phyloP scores from a whole-genome alignment of 192 early-diverging fungal genomes.

The Rhizoclosmatium globosum region DNA sequence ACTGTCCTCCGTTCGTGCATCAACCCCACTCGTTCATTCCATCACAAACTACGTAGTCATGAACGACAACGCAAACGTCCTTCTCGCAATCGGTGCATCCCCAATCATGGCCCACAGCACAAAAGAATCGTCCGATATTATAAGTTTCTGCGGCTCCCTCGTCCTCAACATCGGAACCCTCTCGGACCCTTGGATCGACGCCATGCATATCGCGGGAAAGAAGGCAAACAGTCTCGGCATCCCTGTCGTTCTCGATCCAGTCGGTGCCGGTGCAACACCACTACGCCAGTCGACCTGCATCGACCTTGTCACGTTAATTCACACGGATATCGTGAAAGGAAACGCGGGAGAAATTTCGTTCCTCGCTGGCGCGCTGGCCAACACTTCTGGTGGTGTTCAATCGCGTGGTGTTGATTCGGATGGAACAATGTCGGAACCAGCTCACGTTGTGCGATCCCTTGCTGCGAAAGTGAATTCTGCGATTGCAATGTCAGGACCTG shows the following conservation, averaged over 20 bases:
- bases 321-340: constrained; percentile 80
- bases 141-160: constrained; percentile 39
- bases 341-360: constrained; percentile 85
- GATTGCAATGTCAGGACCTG: constrained; percentile 79
- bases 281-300: constrained; percentile 61
- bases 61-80: constrained; percentile 86
- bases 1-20: constrained; percentile 46
- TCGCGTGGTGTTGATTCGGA: constrained; percentile 81
- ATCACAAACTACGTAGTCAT: constrained; percentile 89
- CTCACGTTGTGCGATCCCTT: constrained; percentile 56
- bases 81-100: constrained; percentile 54
- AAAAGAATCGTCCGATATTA: constrained; percentile 70
- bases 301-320: constrained; percentile 60
- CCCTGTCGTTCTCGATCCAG: constrained; percentile 81
- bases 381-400: constrained; percentile 41
- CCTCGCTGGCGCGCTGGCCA: constrained; percentile 57
- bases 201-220: constrained; percentile 62
- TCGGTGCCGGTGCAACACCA: constrained; percentile 77
- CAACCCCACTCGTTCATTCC: constrained; percentile 78
- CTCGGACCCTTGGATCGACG: constrained; percentile 55
- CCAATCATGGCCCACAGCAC: constrained; percentile 65
- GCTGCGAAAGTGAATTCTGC: constrained; percentile 48
- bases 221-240: constrained; percentile 58
- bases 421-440: constrained; percentile 65
- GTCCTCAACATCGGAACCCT: constrained; percentile 74